Conservation (phyloP, 176 grass and related monocot species). For the Phyllostachys edulis region DNA sequence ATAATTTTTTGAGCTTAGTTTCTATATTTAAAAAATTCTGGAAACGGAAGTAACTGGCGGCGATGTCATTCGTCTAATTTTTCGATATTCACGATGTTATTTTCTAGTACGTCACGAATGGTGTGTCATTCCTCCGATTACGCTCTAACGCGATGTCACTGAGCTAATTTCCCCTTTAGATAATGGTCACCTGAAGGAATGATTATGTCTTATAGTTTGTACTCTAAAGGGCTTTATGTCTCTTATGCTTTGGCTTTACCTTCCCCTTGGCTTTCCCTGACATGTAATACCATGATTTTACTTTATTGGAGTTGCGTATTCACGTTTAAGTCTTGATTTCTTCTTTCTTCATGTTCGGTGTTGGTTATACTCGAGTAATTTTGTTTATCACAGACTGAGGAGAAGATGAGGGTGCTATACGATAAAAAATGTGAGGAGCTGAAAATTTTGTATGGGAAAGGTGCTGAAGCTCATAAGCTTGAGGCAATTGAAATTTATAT, state of each 20-base stretch:
- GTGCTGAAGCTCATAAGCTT: slow-evolving; percentile 52
- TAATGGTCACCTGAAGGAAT: not conserved
- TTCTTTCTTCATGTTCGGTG: not conserved
- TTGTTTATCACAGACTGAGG: slow-evolving; percentile 46
- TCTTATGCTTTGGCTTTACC: not conserved
- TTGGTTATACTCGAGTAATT: slow-evolving; percentile 20
- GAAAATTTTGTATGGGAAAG: slow-evolving; percentile 20
- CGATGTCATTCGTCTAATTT: too few relatives aligned
- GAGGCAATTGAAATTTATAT: slow-evolving; percentile 38
- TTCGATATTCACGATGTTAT: too few relatives aligned
- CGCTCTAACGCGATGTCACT: too few relatives aligned
- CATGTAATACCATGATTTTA: not conserved
- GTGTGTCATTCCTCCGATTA: too few relatives aligned
- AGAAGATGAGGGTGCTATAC: slow-evolving; percentile 56
- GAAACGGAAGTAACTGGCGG: too few relatives aligned
- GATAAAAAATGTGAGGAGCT: slow-evolving; percentile 33
- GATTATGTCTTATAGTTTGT: not conserved
- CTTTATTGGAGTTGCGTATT: not conserved
- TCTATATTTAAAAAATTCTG: too few relatives aligned
- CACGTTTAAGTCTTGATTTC: not conserved
- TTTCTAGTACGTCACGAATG: too few relatives aligned
- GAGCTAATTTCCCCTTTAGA: not conserved
- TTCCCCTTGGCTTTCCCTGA: not conserved
- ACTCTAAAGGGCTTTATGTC: not conserved
- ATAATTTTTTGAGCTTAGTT: too few relatives aligned